Base-by-base conservation (phyloP, 2,329 filamentous ascomycete species). In the Cladophialophora chaetospira region DNA sequence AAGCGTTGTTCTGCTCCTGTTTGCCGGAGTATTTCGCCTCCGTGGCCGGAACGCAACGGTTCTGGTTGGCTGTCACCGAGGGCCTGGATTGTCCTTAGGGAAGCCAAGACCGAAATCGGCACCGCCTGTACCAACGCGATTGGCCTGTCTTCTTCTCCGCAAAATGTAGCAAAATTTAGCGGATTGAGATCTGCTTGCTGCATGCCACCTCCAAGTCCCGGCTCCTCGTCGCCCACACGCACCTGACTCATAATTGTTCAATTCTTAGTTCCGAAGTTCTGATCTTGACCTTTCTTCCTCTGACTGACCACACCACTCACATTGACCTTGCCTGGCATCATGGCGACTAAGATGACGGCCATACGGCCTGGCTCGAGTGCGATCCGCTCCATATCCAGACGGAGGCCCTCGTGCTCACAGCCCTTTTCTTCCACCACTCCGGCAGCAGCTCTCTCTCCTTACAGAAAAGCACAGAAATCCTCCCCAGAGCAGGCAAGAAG, bases 321-420 rank as follows among this genome's bases (percentile, higher is more conserved):
- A 31, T 10, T 33, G 26, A 40, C 35, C 43, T 33, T 25, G 29
- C 33, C 38, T 52, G 40, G 38, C 44, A 54, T 29, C 55, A 66
- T 66, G 64, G 63, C 64, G 46, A 60, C 63, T 40, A 66, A 58
- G 52, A 80, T 81, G 78, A 75, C 80, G 73, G 73, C 78, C 70
- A 65, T 78, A 68, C 73, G 75, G 70, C 74, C 77, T 61, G 77
- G 78, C 58, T 76, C 75, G 67, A 73, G 71, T 64, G 76, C 77
- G 55, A 67, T 78, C 67, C 75, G 78, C 68, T 72, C 77, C 46
- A 67, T 80, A 50, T 74, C 73, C 47, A 68, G 71, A 64, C 72
- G 72, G 64, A 73, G 71, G 65, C 70, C 73, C 60, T 68, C 75
- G 25, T 64, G 67, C 61, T 69, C 71, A 57, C 71, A 73, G 60